A percentile compares a stretch with the other conserved stretches of the same genome.
Conservation (phyloP, 2,329 filamentous ascomycete species). For the Epichloe hybrida region DNA sequence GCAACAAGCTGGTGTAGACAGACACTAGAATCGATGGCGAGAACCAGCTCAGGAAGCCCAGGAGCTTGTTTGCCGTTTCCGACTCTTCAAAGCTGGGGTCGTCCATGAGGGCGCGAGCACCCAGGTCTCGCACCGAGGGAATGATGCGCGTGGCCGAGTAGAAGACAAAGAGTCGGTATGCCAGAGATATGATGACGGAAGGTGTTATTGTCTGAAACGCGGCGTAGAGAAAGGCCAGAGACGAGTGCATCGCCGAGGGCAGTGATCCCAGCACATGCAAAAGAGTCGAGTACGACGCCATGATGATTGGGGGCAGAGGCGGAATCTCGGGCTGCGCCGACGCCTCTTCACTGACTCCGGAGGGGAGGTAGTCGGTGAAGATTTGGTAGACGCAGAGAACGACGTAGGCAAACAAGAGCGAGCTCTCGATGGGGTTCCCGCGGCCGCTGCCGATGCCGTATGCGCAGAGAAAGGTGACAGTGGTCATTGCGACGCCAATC, state of each 20-base stretch:
- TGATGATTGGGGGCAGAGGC: slow-evolving; percentile 91
- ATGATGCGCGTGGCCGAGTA: slow-evolving; percentile 95
- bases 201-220: slow-evolving; percentile 93
- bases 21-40: slow-evolving; percentile 88
- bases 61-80: slow-evolving; percentile 65
- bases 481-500: slow-evolving; percentile 86
- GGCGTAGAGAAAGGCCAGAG: slow-evolving; percentile 74
- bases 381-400: slow-evolving; percentile 99
- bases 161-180: slow-evolving; percentile 87
- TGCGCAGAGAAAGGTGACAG: slow-evolving; percentile 79
- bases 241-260: slow-evolving; percentile 72
- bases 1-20: slow-evolving; percentile 86
- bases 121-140: slow-evolving; percentile 77
- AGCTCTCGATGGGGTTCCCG: slow-evolving; percentile 91
- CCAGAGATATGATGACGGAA: slow-evolving; percentile 86
- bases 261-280: slow-evolving; percentile 71
- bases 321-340: slow-evolving; percentile 72
- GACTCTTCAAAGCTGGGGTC: slow-evolving; percentile 77
- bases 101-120: slow-evolving; percentile 68
- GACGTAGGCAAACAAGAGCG: slow-evolving; percentile 87
- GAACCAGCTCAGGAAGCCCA: slow-evolving; percentile 84
- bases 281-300: slow-evolving; percentile 92
- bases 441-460: slow-evolving; percentile 91
- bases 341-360: slow-evolving; percentile 40
- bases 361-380: slow-evolving; percentile 84